Percentiles rank a stretch among this genome's conserved stretches.
phyloP scores from a whole-genome alignment of 1,139 yeast genomes.

The Eremothecium gossypii region DNA sequence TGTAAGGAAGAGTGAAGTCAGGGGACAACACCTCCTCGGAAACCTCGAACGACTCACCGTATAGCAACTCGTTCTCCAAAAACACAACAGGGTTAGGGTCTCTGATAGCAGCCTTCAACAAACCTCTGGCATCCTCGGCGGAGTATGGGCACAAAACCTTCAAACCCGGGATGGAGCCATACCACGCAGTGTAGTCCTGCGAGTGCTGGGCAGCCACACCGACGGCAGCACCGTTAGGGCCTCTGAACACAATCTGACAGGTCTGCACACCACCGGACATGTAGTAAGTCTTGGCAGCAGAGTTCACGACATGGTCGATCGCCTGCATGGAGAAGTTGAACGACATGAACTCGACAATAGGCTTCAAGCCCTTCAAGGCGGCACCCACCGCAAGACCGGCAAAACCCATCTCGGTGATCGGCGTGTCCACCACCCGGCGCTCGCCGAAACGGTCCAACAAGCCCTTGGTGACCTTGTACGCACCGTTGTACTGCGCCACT shows the following conservation, averaged over 20 bases:
- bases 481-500: conserved; percentile 98
- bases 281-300: conserved; percentile 97
- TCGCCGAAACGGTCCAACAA: conserved; percentile 94
- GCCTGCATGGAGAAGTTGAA: conserved; percentile 99
- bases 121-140: conserved; percentile 93
- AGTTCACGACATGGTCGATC: conserved; percentile 94
- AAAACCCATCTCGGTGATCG: conserved; percentile 99
- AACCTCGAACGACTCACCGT: conserved; percentile 86
- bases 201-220: conserved; percentile 99
- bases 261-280: conserved; percentile 99
- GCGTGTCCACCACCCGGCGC: conserved; percentile 93
- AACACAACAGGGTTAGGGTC: conserved; percentile 97
- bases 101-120: conserved; percentile 90
- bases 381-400: conserved; percentile 97
- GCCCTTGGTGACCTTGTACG: conserved; percentile 94
- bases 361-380: conserved; percentile 92
- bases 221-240: conserved; percentile 99
- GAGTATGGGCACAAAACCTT: conserved; percentile 94
- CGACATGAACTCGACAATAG: conserved; percentile 97
- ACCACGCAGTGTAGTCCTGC: conserved; percentile 96
- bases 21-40: conserved; percentile 82
- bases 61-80: conserved; percentile 89
- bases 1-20: conserved; percentile 84
- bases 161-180: conserved; percentile 95
- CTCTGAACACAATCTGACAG: conserved; percentile 95